These are phyloP conservation scores for Xanthoconium stramineum DNA, from an alignment of 768 basidiomycete species.

Conservation along the genomic window DNA sequence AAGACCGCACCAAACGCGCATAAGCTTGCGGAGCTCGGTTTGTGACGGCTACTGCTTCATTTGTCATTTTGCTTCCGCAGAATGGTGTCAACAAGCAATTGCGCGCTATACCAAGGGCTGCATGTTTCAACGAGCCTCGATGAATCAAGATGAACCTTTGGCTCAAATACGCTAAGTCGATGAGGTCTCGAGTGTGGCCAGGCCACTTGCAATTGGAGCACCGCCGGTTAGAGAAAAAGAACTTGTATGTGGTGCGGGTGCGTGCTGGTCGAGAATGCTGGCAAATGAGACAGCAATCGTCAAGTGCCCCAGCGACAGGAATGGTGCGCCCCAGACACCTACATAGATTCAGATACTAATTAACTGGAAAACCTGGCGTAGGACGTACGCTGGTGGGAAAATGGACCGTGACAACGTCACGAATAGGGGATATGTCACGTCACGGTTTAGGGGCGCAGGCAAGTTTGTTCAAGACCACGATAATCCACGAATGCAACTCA, in stretches of 20 bases:
- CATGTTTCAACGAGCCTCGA: background rate
- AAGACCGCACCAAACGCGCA: too few relatives aligned
- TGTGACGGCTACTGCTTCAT: conserved; percentile 11
- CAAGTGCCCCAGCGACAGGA: background rate
- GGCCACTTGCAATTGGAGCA: conserved; percentile 13
- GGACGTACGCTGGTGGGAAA: conserved; percentile 11
- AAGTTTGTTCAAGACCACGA: conserved; percentile 31
- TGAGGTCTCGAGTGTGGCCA: background rate
- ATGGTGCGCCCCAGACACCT: conserved; percentile 4
- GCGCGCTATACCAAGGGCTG: background rate
- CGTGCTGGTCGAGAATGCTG: background rate
- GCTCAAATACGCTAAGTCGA: background rate
- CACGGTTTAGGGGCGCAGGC: conserved; percentile 26
- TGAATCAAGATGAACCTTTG: conserved; percentile 5
- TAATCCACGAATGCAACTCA: conserved; percentile 24
- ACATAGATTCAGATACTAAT: background rate
- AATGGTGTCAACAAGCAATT: background rate
- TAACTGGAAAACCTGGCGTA: background rate
- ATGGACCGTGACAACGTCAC: conserved; percentile 22
- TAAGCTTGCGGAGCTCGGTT: conserved; percentile 15
- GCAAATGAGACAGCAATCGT: background rate
- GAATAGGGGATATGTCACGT: conserved; percentile 29
- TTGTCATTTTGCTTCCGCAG: conserved; percentile 18
- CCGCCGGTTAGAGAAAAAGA: conserved; percentile 3
- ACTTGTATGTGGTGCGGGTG: background rate